phyloP scores from a whole-genome alignment of 257 asterid species.

The Solanum neorickii region DNA sequence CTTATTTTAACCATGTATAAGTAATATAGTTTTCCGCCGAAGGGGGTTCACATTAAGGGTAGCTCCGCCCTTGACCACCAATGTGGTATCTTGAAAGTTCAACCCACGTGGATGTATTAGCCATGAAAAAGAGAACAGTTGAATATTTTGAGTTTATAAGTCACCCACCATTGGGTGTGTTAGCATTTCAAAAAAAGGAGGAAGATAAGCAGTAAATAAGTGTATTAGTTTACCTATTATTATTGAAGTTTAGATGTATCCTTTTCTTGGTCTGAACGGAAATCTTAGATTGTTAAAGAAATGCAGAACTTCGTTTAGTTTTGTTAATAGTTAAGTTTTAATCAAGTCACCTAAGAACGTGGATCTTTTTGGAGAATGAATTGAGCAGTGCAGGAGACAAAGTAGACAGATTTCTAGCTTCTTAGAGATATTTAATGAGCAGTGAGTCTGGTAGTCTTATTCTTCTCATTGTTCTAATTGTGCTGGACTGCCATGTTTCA shows the following conservation, averaged over 20 bases:
- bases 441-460: not conserved
- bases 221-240: not conserved
- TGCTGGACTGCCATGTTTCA: constrained; percentile 4
- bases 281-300: not conserved
- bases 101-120: not conserved
- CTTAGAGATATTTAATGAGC: not conserved
- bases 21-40: no score
- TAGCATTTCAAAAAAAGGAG: not conserved
- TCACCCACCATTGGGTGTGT: not conserved
- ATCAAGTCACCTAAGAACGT: not conserved
- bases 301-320: not conserved
- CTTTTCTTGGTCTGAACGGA: not conserved
- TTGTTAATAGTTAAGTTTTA: not conserved
- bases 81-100: not conserved
- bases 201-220: not conserved
- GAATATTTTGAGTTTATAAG: not conserved
- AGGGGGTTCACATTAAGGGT: no score
- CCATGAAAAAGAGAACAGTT: not conserved
- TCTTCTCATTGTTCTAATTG: not conserved
- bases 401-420: not conserved
- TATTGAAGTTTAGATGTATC: not conserved
- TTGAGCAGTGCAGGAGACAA: not conserved
- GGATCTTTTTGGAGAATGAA: not conserved
- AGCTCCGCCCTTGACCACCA: not conserved
- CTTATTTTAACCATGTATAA: no score